A percentile compares a stretch with the other conserved stretches of the same genome.
phyloP scores from a whole-genome alignment of 2,329 filamentous ascomycete species.

The Epichloe coenophiala region DNA sequence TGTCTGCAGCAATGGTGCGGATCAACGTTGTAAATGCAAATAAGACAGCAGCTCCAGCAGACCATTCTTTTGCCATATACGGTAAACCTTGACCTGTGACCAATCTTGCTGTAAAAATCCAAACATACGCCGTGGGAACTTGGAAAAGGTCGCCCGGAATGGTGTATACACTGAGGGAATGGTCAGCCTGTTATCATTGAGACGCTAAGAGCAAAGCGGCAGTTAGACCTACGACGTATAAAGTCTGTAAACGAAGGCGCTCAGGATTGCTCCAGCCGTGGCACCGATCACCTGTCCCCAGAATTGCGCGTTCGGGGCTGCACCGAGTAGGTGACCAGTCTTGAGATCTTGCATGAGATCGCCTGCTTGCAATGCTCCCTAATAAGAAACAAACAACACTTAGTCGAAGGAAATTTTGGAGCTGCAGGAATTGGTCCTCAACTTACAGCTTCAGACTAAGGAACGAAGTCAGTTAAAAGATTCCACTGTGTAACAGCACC shows the following conservation, averaged over 20 bases:
- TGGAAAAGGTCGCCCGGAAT: conserved; percentile 85
- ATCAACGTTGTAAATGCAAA: conserved; percentile 60
- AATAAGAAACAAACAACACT: conserved; percentile 3
- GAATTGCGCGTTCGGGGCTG: conserved; percentile 88
- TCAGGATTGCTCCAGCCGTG: conserved; percentile 71
- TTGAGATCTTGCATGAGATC: conserved; percentile 97
- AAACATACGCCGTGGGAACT: conserved; percentile 88
- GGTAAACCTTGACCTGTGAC: conserved; percentile 87
- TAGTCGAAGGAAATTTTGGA: no score
- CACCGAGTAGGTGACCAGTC: conserved; percentile 84
- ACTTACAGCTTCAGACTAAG: conserved; percentile 27
- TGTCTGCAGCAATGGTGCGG: conserved; percentile 44
- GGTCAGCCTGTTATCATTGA: not conserved
- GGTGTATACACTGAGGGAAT: conserved; percentile 52
- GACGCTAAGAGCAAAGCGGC: not conserved
- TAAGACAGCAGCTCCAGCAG: conserved; percentile 57
- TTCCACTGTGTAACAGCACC: no score
- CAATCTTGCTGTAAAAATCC: conserved; percentile 90
- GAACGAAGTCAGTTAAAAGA: not conserved
- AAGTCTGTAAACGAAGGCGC: conserved; percentile 74
- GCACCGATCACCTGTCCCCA: conserved; percentile 91
- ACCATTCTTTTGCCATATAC: conserved; percentile 68
- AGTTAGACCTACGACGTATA: conserved; percentile 47
- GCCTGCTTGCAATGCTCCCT: conserved; percentile 78
- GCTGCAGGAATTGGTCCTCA: not conserved